These are phyloP conservation scores for Stylonectria norvegica DNA, from an alignment of 2,329 filamentous ascomycete genomes.

Conservation along the genomic window DNA sequence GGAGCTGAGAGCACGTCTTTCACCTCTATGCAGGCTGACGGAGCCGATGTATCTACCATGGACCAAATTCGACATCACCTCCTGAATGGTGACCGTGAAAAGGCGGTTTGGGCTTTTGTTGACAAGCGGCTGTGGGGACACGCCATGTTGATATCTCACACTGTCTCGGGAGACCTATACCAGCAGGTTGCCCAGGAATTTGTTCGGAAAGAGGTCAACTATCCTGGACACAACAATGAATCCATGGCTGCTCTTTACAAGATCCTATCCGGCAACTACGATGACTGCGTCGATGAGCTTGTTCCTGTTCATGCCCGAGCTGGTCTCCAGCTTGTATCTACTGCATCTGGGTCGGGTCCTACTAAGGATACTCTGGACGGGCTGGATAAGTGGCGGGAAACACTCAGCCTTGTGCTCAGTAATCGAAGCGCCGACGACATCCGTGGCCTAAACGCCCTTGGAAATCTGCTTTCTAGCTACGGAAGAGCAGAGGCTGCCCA, in stretches of 20 bases:
- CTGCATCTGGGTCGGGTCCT: constrained; percentile 56
- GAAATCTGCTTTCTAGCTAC: constrained; percentile 78
- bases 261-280: constrained; percentile 87
- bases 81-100: constrained; percentile 78
- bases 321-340: constrained; percentile 85
- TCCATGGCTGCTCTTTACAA: constrained; percentile 90
- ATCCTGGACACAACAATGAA: constrained; percentile 73
- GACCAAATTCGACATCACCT: constrained; percentile 71
- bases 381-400: constrained; percentile 91
- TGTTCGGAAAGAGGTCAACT: constrained; percentile 89
- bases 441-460: constrained; percentile 73
- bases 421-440: constrained; percentile 82
- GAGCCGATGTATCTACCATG: constrained; percentile 65
- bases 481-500: constrained; percentile 88
- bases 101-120: constrained; percentile 88
- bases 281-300: constrained; percentile 93
- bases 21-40: constrained; percentile 54
- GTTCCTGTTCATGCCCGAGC: constrained; percentile 90
- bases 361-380: constrained; percentile 76
- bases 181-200: constrained; percentile 95
- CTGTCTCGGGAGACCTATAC: constrained; percentile 77
- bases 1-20: constrained; percentile 24
- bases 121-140: constrained; percentile 96
- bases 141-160: constrained; percentile 82
- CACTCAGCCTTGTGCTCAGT: constrained; percentile 76